Evolutionary conservation across 169 alveolate genomes (phyloP), one percentile per base, ranked within the genome.

Genomic region (Neospora caninum): DNA sequence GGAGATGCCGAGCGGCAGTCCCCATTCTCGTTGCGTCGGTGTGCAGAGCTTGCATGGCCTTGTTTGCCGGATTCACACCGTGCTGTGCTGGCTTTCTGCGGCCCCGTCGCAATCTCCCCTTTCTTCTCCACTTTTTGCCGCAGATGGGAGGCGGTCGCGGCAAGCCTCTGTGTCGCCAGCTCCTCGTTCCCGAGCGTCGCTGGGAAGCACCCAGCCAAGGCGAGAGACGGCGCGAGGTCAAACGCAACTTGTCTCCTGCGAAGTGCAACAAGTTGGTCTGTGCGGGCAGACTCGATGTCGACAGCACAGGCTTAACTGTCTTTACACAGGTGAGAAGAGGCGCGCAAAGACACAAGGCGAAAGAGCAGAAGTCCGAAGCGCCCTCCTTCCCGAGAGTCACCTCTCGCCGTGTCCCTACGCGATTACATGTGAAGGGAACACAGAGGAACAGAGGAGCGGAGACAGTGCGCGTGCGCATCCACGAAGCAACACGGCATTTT

Each of bases 271-370:
- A 91, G 34, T 58, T 91, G 69, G 91, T 41, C 49, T 45, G 38
- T 22, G 83, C 91, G 7, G 94, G 91, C 29, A 6, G 88, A 2
- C 94, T 91, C 42, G 94, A 91, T 64, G 64, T 43, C 43, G 91
- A 80, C 83, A 80, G 91, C 86, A 43, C 91, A 4, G 94, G 94
- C 39, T 42, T 91, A 42, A 16, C 34, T 31, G 94, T 91, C 73
- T 80, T 91, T 41, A 80, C 94, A 27, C 94, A 91, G 80, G 94
- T 91, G 41, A 20, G 83, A 43, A 18, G 10, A 29, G 43, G 73
- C 78, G 41, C 45, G 45, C 86, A 2, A 20, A 70, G 36, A n/a
- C 36, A n/a, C 38, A 31, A 16, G 42, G 38, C 36, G 83, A n/a
- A 70, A 70, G 83, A 6, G 83, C 83, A n/a, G n/a, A n/a, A n/a